A percentile compares a stretch with the other conserved stretches of the same genome.
Evolutionary conservation across 371 early-diverging fungal species (phyloP).

Genomic region (Nematocida sp.): DNA sequence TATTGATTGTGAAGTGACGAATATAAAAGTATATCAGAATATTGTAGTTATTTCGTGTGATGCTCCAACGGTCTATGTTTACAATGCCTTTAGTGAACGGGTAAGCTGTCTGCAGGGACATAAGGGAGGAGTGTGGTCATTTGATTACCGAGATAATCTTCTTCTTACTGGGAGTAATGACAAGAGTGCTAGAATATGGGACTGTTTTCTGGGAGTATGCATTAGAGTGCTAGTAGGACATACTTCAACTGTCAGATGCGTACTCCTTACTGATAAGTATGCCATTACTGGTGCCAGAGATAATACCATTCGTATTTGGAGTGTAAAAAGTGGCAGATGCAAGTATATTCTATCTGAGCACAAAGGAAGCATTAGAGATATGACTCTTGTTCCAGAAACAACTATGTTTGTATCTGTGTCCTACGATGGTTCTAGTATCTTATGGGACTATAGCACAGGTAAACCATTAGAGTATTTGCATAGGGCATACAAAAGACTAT

Average conservation of each 20-base stretch:
- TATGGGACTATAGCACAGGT: slow-evolving; percentile 73
- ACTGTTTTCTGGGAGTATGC: slow-evolving; percentile 75
- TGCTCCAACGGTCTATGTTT: slow-evolving; percentile 56
- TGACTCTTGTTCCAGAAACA: slow-evolving; percentile 78
- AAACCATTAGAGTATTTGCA: slow-evolving; percentile 43
- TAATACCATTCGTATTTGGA: slow-evolving; percentile 60
- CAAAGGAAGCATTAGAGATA: slow-evolving; percentile 77
- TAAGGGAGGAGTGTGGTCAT: slow-evolving; percentile 93
- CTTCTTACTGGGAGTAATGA: slow-evolving; percentile 94
- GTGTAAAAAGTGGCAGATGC: slow-evolving; percentile 48
- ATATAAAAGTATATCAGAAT: slow-evolving; percentile 22
- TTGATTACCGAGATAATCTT: slow-evolving; percentile 75
- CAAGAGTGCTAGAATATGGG: slow-evolving; percentile 87
- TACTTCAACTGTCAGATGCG: slow-evolving; percentile 81
- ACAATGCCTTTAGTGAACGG: slow-evolving; percentile 66
- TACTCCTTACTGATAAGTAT: slow-evolving; percentile 72
- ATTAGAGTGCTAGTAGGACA: slow-evolving; percentile 82
- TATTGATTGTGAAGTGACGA: slow-evolving; percentile 3
- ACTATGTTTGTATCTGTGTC: slow-evolving; percentile 75
- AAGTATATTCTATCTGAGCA: slow-evolving; percentile 71
- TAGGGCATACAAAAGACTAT: slow-evolving; percentile 69
- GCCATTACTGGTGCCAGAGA: slow-evolving; percentile 64
- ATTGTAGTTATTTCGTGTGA: slow-evolving; percentile 58
- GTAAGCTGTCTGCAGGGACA: slow-evolving; percentile 73
- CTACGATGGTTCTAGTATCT: slow-evolving; percentile 85